Percentiles rank a stretch among this genome's conserved stretches.
Conservation (phyloP, 2,329 filamentous ascomycete genomes). For the Alternaria atra region DNA sequence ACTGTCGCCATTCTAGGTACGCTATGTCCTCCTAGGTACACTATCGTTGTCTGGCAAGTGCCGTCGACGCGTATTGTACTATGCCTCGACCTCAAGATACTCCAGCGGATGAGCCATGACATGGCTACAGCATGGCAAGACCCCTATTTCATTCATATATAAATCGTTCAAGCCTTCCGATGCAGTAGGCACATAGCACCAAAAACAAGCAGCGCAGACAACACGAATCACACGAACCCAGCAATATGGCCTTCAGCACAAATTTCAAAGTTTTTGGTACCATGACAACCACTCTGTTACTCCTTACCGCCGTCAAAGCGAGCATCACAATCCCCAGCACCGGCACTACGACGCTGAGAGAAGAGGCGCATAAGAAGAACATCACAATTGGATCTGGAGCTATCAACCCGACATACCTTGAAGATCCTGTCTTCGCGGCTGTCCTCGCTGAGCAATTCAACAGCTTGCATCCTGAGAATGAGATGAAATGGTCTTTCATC, state of each 20-base stretch:
- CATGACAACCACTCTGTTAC: background rate
- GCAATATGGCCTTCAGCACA: background rate
- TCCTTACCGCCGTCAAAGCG: background rate
- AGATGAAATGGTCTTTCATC: conserved; percentile 14
- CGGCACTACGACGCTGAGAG: conserved; percentile 9
- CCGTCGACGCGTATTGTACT: background rate
- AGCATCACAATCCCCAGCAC: background rate
- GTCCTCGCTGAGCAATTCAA: conserved; percentile 13
- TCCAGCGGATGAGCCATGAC: background rate
- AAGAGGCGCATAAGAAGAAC: conserved; percentile 3
- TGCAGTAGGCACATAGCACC: background rate
- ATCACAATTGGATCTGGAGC: conserved; percentile 9
- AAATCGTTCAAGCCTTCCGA: background rate
- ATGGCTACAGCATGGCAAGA: background rate
- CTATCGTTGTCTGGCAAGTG: background rate
- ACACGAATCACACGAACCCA: background rate
- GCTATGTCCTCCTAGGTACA: background rate
- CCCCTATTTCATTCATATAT: background rate
- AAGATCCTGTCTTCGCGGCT: conserved; percentile 12
- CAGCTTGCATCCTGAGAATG: conserved; percentile 18
- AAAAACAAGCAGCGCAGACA: background rate
- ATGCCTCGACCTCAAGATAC: background rate
- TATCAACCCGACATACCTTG: conserved; percentile 9
- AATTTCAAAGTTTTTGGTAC: background rate
- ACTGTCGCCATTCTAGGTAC: background rate